Base-by-base conservation (phyloP, 768 basidiomycete species). In the Leccinum subtestaceum region DNA sequence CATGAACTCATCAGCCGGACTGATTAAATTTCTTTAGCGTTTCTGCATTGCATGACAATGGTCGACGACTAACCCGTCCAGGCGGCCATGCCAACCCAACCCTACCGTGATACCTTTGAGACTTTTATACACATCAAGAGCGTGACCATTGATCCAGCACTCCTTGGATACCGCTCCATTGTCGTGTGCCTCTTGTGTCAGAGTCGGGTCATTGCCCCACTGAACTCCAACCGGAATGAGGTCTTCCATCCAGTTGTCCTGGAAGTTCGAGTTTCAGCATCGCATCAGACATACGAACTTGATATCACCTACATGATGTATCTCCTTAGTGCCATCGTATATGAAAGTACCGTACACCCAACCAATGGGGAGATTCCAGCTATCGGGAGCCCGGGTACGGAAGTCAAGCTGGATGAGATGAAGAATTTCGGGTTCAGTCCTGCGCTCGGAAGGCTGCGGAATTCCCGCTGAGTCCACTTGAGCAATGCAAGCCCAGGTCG, bases 291-390 rank as follows among this genome's bases (percentile, higher is more conserved):
- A 31, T 23, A 23, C 12, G 21, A 54, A 25, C 25, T 19, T 21
- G 2, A 9, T 36, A n/a, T 17, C n/a, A 21, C 32, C 10, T 17
- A 36, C 45, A 15, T 10, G n/a, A n/a, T 4, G 12, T 2, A 12
- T 32, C 23, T 9, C 21, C 21, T 17, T 17, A 10, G 56, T 54
- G 13, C 51, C 52, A 17, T 57, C 56, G 9, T 34, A 12, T 31
- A 53, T 53, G 15, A 43, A 57, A 15, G 38, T 31, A 32, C 49
- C 50, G 11, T 43, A 57, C 29, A 57, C 56, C 50, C 56, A 53
- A 15, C 56, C 56, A 43, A 45, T 43, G n/a, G 40, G n/a, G 21
- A 7, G 5, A 10, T 36, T 21, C 32, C 21, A 25, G 31, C 21
- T 23, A 11, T 40, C 38, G 32, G 32, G 13, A 34, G 32, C 32